Evolutionary conservation across 108 stramenopile species (phyloP).

Genomic region (Discostella pseudostelligera): DNA sequence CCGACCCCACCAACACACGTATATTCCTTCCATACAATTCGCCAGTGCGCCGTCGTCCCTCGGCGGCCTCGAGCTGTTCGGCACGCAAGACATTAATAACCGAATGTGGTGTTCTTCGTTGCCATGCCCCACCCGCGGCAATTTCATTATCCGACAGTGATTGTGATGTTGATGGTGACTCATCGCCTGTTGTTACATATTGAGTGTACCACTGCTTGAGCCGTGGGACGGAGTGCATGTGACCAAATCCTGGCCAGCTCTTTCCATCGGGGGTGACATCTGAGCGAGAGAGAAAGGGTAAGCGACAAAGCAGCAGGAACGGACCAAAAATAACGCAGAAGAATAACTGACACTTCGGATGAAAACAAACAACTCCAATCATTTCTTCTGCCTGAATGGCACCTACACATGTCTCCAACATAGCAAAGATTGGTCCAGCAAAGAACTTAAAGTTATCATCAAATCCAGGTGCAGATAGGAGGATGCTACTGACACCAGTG

Average conservation of each 20-base stretch:
- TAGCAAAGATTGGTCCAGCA: slow-evolving; percentile 78
- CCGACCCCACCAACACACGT: slow-evolving; percentile 43
- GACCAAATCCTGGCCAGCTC: slow-evolving; percentile 84
- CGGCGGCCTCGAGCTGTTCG: slow-evolving; percentile 76
- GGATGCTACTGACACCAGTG: slow-evolving; percentile 62
- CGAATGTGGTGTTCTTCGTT: slow-evolving; percentile 78
- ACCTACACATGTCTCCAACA: slow-evolving; percentile 72
- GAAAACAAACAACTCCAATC: slow-evolving; percentile 83
- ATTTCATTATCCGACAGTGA: slow-evolving; percentile 52
- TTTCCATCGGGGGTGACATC: slow-evolving; percentile 69
- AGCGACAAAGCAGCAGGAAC: not conserved
- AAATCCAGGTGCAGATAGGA: slow-evolving; percentile 75
- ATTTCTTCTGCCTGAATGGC: slow-evolving; percentile 62
- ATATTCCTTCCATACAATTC: slow-evolving; percentile 71
- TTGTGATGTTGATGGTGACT: slow-evolving; percentile 11
- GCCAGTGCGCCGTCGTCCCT: slow-evolving; percentile 54
- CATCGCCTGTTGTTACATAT: slow-evolving; percentile 9
- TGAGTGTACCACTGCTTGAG: slow-evolving; percentile 64
- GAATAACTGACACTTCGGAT: slow-evolving; percentile 55
- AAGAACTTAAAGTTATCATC: slow-evolving; percentile 71
- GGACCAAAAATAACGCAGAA: not conserved
- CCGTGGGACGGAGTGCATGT: slow-evolving; percentile 81
- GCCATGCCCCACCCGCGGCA: slow-evolving; percentile 84
- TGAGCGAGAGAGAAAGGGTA: slow-evolving; percentile 4
- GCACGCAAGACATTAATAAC: slow-evolving; percentile 80